These are phyloP conservation scores for Sutorius eximius DNA, from an alignment of 1,284 basidiomycete genomes.

Conservation along the genomic window DNA sequence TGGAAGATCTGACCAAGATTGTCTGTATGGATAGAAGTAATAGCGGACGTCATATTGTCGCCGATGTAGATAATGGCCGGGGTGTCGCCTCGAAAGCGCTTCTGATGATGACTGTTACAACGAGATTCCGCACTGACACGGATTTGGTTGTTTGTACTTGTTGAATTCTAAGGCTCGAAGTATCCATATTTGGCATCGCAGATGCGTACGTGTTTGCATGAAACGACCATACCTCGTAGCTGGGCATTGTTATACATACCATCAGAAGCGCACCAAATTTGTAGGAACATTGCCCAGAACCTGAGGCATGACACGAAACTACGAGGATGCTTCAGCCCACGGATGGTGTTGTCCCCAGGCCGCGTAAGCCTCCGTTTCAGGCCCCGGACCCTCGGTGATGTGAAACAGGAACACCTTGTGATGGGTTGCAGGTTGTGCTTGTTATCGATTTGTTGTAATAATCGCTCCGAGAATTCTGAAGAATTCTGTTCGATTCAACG, in stretches of 20 bases:
- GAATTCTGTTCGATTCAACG: background rate
- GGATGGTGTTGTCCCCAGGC: too few species aligned
- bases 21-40: conserved; percentile 56
- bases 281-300: background rate
- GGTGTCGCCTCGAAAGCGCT: background rate
- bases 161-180: conserved; percentile 25
- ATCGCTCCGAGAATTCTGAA: background rate
- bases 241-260: background rate
- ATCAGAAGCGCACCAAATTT: background rate
- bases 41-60: conserved; percentile 55
- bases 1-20: conserved; percentile 64
- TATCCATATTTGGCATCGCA: conserved; percentile 17
- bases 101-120: conserved; percentile 11
- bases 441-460: background rate
- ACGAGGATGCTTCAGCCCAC: background rate
- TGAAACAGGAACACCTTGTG: background rate
- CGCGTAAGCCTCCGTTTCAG: background rate
- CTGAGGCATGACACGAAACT: background rate
- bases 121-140: background rate
- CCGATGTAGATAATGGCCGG: conserved; percentile 5
- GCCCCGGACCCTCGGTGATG: too few species aligned
- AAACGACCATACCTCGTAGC: too few species aligned
- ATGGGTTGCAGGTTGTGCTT: background rate
- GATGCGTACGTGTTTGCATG: background rate
- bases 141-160: conserved; percentile 29